Evolutionary conservation across 306 rosid genomes (phyloP).

Genomic region (Castanea sativa): DNA sequence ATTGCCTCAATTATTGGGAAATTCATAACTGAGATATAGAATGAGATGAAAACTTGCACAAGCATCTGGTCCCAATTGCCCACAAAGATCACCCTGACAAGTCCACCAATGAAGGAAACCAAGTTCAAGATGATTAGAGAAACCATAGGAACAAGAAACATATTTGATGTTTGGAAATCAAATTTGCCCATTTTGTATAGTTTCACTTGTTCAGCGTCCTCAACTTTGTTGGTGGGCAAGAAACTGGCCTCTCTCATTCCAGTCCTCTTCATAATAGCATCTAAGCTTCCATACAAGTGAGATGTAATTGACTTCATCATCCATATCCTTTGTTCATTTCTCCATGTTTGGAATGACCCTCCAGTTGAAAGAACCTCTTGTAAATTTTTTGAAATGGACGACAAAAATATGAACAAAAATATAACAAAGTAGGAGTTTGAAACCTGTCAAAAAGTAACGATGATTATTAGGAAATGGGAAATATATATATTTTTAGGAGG

Average conservation of each 20-base stretch:
- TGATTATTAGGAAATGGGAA: not conserved
- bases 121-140: constrained; percentile 41
- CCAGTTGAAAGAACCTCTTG: constrained; percentile 48
- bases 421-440: constrained; percentile 40
- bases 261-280: constrained; percentile 50
- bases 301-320: constrained; percentile 54
- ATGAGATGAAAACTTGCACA: constrained; percentile 31
- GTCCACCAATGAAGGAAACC: constrained; percentile 41
- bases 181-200: constrained; percentile 48
- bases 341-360: constrained; percentile 37
- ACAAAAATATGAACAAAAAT: constrained; percentile 42
- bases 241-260: constrained; percentile 53
- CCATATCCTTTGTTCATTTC: constrained; percentile 61
- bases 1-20: constrained; percentile 32
- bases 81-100: constrained; percentile 24
- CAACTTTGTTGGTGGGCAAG: constrained; percentile 59
- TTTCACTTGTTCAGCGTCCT: constrained; percentile 33
- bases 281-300: constrained; percentile 50
- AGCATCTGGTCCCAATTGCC: constrained; percentile 36
- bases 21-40: constrained; percentile 7
- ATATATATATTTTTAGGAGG: too few relatives aligned
- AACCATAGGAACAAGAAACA: constrained; percentile 57
- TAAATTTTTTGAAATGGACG: constrained; percentile 28
- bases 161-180: constrained; percentile 50
- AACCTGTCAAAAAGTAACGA: constrained; percentile 28